Percentiles rank a stretch among this genome's conserved stretches.
phyloP scores from a whole-genome alignment of 1,284 basidiomycete species.

The Neonothopanus nambi region DNA sequence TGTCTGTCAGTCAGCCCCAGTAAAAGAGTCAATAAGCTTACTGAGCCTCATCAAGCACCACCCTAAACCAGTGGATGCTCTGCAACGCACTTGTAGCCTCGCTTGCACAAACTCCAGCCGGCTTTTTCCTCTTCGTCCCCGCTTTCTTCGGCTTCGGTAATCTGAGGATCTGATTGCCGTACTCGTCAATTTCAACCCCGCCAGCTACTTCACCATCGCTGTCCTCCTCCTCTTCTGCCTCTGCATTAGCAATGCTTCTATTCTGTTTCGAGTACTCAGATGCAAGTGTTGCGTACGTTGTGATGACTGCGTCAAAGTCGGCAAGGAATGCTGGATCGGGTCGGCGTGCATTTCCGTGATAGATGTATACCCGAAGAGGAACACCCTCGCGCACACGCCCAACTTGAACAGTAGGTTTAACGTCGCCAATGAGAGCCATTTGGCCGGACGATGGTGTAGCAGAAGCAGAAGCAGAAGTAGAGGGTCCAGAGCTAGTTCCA shows the following conservation, averaged over 20 bases:
- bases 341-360: conserved; percentile 91
- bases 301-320: conserved; percentile 96
- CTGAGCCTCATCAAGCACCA: conserved; percentile 99
- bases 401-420: conserved; percentile 35
- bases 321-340: conserved; percentile 84
- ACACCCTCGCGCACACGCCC: conserved; percentile 46
- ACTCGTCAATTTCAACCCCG: conserved; percentile 67
- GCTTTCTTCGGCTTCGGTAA: conserved; percentile 59
- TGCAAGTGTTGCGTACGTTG: conserved; percentile 94
- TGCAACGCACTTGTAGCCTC: conserved; percentile 89
- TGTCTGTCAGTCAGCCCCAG: too few species aligned
- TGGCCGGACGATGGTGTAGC: conserved; percentile 20
- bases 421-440: conserved; percentile 28
- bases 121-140: conserved; percentile 70
- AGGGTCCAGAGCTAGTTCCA: conserved; percentile 34
- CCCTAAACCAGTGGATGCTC: conserved; percentile 95
- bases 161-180: conserved; percentile 62
- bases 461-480: conserved; percentile 29
- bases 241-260: conserved; percentile 54
- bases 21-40: conserved; percentile 44
- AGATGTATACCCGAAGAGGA: conserved; percentile 85
- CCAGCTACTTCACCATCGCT: conserved; percentile 66
- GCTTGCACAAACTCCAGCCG: conserved; percentile 40
- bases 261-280: conserved; percentile 93
- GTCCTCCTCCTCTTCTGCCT: conserved; percentile 70